Evolutionary conservation across 345 rosid genomes (phyloP), one percentile per base, ranked within the genome.

Genomic region (Anacardium occidentale): DNA sequence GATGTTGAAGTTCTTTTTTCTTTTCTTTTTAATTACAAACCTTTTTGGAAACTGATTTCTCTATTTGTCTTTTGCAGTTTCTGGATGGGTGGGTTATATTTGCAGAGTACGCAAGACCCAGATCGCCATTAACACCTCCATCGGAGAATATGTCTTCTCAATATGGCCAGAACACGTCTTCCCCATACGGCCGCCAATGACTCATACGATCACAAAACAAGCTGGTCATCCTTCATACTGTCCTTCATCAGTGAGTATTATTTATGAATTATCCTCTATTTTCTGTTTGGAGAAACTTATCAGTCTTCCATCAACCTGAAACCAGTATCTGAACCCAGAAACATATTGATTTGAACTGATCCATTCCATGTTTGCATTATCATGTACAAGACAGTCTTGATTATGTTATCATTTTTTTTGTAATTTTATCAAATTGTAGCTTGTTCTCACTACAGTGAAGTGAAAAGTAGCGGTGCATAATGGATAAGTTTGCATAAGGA

Each of bases 11-110:
- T 13, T 7, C 15, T 29, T 26, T 20, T 18, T 14, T 3, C 26
- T 7, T 66, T 5, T 11, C 18, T 50, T 10, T 51, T 10, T 7
- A 7, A n/a, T 34, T 37, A 2, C 18, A 11, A 37, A 4, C 40
- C 40, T 17, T 62, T 34, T 7, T 45, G 8, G 25, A 20, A 48
- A 18, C 53, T 45, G 29, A 71, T 45, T 59, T 3, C 12, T 10
- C 2, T 56, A 5, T 50, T 52, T 61, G 47, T 76, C 13, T 71
- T 25, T 26, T 79, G 83, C 66, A 86, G 88, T 86, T 68, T 81
- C 75, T 86, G 76, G 88, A 86, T 66, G 90, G 86, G 24, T 86
- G 88, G 88, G 88, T 86, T 45, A 83, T 86, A 77, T 86, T 86
- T 66, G 86, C 88, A 0, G 88, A 86, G 72, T 86, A 84, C 45